Percentiles rank a stretch among this genome's conserved stretches.
These are phyloP conservation scores for Paramecium sonneborni DNA, from an alignment of 73 alveolate genomes.

Conservation along the genomic window DNA sequence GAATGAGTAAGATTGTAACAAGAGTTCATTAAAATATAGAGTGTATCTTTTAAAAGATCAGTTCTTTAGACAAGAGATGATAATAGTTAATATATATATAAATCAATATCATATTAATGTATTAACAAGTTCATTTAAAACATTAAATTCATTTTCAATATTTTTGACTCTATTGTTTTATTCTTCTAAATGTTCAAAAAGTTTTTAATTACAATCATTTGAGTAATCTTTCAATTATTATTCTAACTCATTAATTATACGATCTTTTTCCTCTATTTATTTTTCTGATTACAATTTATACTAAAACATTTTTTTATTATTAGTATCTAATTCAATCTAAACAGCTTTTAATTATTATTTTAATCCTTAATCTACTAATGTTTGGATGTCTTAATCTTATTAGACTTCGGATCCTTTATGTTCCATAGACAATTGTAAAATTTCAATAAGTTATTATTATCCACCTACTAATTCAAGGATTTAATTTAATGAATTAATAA, in stretches of 20 bases:
- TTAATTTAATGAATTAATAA: background rate
- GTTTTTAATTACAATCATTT: background rate
- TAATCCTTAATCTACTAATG: background rate
- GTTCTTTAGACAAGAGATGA: conserved; percentile 3
- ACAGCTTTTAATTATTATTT: background rate
- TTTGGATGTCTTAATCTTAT: background rate
- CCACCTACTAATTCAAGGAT: background rate
- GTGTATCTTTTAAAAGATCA: background rate
- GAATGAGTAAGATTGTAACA: background rate
- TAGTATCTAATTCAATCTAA: background rate
- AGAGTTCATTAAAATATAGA: conserved; percentile 42
- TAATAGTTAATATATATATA: background rate
- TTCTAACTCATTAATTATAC: background rate
- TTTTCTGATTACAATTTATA: background rate
- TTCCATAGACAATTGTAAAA: background rate
- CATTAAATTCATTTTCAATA: conserved; percentile 34
- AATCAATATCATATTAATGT: background rate
- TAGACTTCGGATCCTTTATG: background rate
- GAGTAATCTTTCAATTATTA: background rate
- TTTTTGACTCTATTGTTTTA: background rate
- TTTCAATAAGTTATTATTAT: conserved; percentile 6
- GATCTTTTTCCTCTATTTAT: conserved; percentile 21
- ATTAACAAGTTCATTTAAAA: background rate
- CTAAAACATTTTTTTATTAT: background rate
- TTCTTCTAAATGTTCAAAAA: conserved; percentile 26